Evolutionary conservation across 352 stramenopile species (phyloP).

Genomic region (Globisporangium splendens): DNA sequence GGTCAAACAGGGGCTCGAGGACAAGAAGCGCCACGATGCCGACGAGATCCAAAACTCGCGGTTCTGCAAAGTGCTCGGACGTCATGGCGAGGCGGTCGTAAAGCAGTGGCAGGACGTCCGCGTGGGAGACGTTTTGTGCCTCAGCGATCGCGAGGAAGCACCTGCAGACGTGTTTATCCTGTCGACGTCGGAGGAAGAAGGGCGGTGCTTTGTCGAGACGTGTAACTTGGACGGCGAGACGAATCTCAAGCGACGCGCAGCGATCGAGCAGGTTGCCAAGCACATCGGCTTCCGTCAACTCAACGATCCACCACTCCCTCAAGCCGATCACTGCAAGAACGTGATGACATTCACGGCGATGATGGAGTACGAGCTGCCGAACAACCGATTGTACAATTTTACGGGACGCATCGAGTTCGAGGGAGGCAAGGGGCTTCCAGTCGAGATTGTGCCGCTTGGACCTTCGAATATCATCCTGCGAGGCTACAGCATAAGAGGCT

Average conservation of each 20-base stretch:
- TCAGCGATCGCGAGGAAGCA: conserved; percentile 52
- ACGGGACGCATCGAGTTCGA: conserved; percentile 44
- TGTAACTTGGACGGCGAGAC: conserved; percentile 93
- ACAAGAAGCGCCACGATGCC: conserved; percentile 70
- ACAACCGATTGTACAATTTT: conserved; percentile 77
- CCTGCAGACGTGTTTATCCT: conserved; percentile 71
- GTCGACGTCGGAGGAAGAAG: conserved; percentile 70
- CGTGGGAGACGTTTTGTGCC: conserved; percentile 64
- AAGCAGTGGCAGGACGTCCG: conserved; percentile 72
- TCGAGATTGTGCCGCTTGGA: conserved; percentile 39
- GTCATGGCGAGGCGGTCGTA: conserved; percentile 32
- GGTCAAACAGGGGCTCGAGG: conserved; percentile 76
- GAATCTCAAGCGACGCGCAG: conserved; percentile 86
- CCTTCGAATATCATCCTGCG: conserved; percentile 83
- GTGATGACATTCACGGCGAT: conserved; percentile 34
- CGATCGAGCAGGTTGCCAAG: conserved; percentile 50
- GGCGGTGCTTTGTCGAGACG: conserved; percentile 90
- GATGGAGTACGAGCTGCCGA: conserved; percentile 76
- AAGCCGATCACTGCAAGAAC: conserved; percentile 33
- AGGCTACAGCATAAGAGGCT: conserved; percentile 63
- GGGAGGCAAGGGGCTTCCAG: no score
- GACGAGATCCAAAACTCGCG: conserved; percentile 65
- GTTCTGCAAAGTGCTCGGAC: conserved; percentile 41
- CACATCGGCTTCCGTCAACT: conserved; percentile 55
- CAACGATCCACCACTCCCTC: conserved; percentile 40